These are phyloP conservation scores for Plasmodiophora brassicae DNA, from an alignment of 208 protist genomes.

Conservation along the genomic window DNA sequence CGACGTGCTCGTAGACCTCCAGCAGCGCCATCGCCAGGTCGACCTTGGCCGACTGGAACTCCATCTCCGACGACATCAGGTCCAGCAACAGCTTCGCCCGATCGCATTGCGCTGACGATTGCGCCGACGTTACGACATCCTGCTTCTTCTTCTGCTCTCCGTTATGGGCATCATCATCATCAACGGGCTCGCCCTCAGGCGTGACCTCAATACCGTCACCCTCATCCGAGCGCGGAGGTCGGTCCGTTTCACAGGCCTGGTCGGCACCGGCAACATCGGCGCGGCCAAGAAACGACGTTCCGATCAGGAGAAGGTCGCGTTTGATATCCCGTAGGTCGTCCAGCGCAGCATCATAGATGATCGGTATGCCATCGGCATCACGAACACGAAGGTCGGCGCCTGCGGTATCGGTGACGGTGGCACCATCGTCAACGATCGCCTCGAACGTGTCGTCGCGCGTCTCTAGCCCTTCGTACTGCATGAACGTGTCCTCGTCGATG, in stretches of 20 bases:
- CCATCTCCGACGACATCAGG: background rate
- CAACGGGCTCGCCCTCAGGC: too few species aligned
- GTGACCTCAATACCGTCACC: too few species aligned
- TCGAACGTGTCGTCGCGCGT: background rate
- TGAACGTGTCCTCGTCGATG: background rate
- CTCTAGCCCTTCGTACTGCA: background rate
- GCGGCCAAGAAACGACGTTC: background rate
- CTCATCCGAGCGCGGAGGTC: too few species aligned
- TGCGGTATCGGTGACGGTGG: too few species aligned
- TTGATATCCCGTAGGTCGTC: background rate
- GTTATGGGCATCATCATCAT: too few species aligned
- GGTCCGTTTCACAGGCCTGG: background rate
- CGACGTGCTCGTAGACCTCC: background rate
- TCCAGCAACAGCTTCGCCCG: background rate
- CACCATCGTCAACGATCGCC: background rate
- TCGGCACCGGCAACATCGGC: background rate
- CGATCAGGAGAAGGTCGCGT: background rate
- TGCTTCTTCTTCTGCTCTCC: too few species aligned
- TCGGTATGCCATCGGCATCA: background rate
- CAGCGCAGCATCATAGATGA: conserved; percentile 13
- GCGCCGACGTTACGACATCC: too few species aligned
- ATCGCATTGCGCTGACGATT: background rate
- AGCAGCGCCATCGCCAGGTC: background rate
- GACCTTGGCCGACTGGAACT: background rate
- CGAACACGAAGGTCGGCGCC: background rate